Evolutionary conservation across 2,329 filamentous ascomycete species (phyloP).

Genomic region (Tolypocladium sp.): DNA sequence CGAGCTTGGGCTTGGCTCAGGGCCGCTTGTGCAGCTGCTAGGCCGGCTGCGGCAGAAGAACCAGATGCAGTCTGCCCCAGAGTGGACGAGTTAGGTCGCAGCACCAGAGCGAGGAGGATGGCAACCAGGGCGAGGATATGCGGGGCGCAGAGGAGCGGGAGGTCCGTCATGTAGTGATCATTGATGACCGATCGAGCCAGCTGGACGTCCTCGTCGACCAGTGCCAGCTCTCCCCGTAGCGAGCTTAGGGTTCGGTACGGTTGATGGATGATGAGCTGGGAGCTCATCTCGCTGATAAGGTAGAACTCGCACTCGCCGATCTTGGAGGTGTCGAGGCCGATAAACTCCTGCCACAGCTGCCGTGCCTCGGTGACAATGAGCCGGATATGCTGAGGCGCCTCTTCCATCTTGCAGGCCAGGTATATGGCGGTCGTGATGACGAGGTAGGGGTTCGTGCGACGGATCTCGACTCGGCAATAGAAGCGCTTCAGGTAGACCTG

Average conservation of each 20-base stretch:
- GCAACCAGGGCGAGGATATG: slow-evolving; percentile 82
- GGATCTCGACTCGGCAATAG: slow-evolving; percentile 84
- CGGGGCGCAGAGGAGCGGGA: slow-evolving; percentile 79
- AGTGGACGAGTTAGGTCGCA: slow-evolving; percentile 47
- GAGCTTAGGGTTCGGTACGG: slow-evolving; percentile 75
- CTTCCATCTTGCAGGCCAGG: slow-evolving; percentile 95
- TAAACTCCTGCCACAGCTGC: slow-evolving; percentile 72
- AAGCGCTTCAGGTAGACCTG: slow-evolving; percentile 93
- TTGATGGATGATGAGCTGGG: slow-evolving; percentile 82
- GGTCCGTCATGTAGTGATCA: slow-evolving; percentile 85
- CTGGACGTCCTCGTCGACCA: slow-evolving; percentile 69
- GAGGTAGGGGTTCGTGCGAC: slow-evolving; percentile 86
- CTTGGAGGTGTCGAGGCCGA: slow-evolving; percentile 68
- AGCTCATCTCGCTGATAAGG: slow-evolving; percentile 83
- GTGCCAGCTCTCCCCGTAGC: slow-evolving; percentile 57
- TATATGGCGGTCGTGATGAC: slow-evolving; percentile 91
- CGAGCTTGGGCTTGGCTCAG: slow-evolving; percentile 36
- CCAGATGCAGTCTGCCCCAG: slow-evolving; percentile 18
- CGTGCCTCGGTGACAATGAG: slow-evolving; percentile 81
- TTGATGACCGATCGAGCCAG: slow-evolving; percentile 80
- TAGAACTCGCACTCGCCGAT: slow-evolving; percentile 92
- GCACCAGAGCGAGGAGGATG: slow-evolving; percentile 73
- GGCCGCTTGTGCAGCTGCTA: slow-evolving; percentile 41
- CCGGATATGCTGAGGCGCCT: slow-evolving; percentile 91
- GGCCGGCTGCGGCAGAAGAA: slow-evolving; percentile 26